Conservation (phyloP, 2,329 filamentous ascomycete species). For the Davidsoniella neocaledoniae region DNA sequence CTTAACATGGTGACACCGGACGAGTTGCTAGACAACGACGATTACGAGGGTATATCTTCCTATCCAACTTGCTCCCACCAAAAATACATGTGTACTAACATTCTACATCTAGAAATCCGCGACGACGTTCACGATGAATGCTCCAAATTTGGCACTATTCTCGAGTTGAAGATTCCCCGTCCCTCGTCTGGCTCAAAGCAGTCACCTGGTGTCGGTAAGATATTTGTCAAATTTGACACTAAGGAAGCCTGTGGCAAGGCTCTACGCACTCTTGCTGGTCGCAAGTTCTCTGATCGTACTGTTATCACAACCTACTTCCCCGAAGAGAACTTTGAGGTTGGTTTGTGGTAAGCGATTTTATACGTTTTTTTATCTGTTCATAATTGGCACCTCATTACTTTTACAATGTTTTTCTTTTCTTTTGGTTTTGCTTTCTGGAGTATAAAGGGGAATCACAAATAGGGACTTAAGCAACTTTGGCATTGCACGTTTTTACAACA, state of each 20-base stretch:
- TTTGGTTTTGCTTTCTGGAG: slow-evolving; percentile 6
- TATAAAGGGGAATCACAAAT: slow-evolving; percentile 5
- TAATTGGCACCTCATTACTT: neutral
- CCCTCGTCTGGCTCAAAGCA: slow-evolving; percentile 70
- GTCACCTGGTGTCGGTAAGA: slow-evolving; percentile 85
- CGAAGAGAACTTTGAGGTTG: slow-evolving; percentile 92
- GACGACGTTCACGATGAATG: slow-evolving; percentile 92
- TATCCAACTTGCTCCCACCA: neutral
- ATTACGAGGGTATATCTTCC: slow-evolving; percentile 66
- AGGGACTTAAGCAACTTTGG: neutral
- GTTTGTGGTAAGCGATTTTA: slow-evolving; percentile 50
- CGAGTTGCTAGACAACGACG: slow-evolving; percentile 81
- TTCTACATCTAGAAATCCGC: slow-evolving; percentile 56
- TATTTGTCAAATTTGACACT: slow-evolving; percentile 84
- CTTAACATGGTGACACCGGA: slow-evolving; percentile 98
- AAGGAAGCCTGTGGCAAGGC: slow-evolving; percentile 68
- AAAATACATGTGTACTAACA: slow-evolving; percentile 20
- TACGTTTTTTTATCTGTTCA: neutral
- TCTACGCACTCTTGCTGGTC: slow-evolving; percentile 72
- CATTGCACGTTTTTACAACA: too few relatives aligned
- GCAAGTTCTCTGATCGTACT: slow-evolving; percentile 91
- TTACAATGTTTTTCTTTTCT: neutral
- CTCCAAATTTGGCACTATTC: slow-evolving; percentile 68
- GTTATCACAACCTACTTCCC: slow-evolving; percentile 95
- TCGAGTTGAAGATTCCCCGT: slow-evolving; percentile 85